A percentile compares a stretch with the other conserved stretches of the same genome.
Evolutionary conservation across 768 basidiomycete genomes (phyloP).

Genomic region (Naganishia vaughanmartiniae): DNA sequence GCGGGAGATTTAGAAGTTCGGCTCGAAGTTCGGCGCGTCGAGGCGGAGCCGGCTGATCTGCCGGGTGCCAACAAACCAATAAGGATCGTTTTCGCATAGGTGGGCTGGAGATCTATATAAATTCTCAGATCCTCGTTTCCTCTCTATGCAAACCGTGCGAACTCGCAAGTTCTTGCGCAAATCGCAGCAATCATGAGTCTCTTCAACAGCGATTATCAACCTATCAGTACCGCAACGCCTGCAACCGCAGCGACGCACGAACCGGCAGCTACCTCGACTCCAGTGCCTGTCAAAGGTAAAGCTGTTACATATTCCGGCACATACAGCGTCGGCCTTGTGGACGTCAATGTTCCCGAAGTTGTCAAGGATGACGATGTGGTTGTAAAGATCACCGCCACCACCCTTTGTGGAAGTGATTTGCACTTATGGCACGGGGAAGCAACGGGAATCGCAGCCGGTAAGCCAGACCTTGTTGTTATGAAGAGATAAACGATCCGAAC

Average conservation of each 20-base stretch:
- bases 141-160: too few species aligned
- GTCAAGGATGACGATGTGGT: slow-evolving; percentile 73
- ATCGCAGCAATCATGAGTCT: not conserved
- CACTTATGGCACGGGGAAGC: slow-evolving; percentile 59
- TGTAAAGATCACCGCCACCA: slow-evolving; percentile 70
- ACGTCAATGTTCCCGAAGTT: slow-evolving; percentile 61
- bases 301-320: slow-evolving; percentile 68
- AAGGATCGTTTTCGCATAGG: not conserved
- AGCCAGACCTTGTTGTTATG: not conserved
- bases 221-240: not conserved
- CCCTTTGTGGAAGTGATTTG: slow-evolving; percentile 63
- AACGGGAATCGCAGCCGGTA: not conserved
- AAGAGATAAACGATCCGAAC: not conserved
- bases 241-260: not conserved
- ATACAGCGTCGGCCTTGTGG: slow-evolving; percentile 54
- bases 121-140: too few species aligned
- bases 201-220: not conserved
- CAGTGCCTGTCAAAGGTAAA: slow-evolving; percentile 41
- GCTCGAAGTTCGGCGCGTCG: too few species aligned
- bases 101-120: not conserved
- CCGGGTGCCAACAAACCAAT: too few species aligned
- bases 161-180: too few species aligned
- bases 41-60: not conserved
- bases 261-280: not conserved
- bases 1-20: not conserved